Conservation (phyloP, 257 asterid genomes). For the Solanum habrochaites region DNA sequence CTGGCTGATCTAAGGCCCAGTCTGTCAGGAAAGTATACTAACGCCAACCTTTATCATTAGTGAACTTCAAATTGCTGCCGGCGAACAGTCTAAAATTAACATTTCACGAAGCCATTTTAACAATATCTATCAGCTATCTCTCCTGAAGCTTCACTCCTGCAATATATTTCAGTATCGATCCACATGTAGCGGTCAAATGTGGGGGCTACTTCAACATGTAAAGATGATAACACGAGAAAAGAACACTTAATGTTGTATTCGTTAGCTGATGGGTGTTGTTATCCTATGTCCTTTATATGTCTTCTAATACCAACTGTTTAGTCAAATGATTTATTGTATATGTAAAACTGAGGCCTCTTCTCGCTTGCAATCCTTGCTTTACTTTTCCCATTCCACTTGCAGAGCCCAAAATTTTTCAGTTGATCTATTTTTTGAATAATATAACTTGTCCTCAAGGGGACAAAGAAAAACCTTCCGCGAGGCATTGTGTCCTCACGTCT, state of each 20-base stretch:
- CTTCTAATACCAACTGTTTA: background rate
- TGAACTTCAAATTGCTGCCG: background rate
- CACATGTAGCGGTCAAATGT: background rate
- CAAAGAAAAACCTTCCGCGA: conserved; percentile 56
- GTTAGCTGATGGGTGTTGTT: background rate
- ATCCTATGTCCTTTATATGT: background rate
- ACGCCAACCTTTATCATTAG: background rate
- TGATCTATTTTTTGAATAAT: background rate
- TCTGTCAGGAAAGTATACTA: background rate
- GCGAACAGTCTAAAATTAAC: background rate
- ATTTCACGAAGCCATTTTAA: background rate
- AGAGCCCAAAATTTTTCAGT: background rate
- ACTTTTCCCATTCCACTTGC: background rate
- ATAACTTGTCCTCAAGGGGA: conserved; percentile 4
- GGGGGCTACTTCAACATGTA: background rate
- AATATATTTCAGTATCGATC: background rate
- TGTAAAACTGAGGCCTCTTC: background rate
- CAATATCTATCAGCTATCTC: background rate
- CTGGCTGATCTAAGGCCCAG: background rate
- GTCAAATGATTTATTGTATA: background rate
- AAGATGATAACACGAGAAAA: background rate
- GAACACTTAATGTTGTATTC: background rate
- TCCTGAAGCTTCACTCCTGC: background rate
- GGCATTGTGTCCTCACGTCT: conserved; percentile 41
- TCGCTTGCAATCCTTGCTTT: background rate